phyloP scores from a whole-genome alignment of 2,329 filamentous ascomycete species.

The Ophiosphaerella korrae region DNA sequence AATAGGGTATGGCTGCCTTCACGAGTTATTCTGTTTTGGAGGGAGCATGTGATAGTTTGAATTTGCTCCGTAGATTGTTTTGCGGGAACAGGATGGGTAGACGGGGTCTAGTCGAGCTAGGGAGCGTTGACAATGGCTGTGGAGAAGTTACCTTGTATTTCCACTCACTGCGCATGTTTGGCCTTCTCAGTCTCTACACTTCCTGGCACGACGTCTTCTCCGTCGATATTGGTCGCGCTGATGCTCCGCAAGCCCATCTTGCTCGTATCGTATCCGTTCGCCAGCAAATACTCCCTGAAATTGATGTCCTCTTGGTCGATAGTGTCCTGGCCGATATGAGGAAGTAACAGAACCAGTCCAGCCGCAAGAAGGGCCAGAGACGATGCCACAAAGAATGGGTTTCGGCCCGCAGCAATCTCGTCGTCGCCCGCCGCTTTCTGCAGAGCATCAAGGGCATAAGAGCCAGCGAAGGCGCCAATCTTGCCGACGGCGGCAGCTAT shows the following conservation, averaged over 20 bases:
- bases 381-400: constrained; percentile 87
- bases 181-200: background rate
- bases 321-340: constrained; percentile 80
- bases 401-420: constrained; percentile 66
- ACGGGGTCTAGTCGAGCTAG: too few relatives aligned
- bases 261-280: constrained; percentile 75
- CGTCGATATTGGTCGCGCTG: constrained; percentile 13
- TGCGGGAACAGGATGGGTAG: too few relatives aligned
- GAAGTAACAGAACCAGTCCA: constrained; percentile 70
- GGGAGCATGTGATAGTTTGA: too few relatives aligned
- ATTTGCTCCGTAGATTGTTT: too few relatives aligned
- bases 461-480: constrained; percentile 83
- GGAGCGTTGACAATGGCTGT: too few relatives aligned
- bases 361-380: constrained; percentile 74
- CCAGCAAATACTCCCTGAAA: constrained; percentile 75
- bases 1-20: too few relatives aligned
- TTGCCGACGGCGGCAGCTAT: constrained; percentile 76
- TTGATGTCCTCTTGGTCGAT: constrained; percentile 76
- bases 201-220: background rate
- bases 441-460: constrained; percentile 76
- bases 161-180: background rate
- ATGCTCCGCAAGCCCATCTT: constrained; percentile 53
- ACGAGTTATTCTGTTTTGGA: too few relatives aligned
- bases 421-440: constrained; percentile 47
- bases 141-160: background rate